Conservation (phyloP, 257 asterid species). For the Nicotiana paniculata region DNA sequence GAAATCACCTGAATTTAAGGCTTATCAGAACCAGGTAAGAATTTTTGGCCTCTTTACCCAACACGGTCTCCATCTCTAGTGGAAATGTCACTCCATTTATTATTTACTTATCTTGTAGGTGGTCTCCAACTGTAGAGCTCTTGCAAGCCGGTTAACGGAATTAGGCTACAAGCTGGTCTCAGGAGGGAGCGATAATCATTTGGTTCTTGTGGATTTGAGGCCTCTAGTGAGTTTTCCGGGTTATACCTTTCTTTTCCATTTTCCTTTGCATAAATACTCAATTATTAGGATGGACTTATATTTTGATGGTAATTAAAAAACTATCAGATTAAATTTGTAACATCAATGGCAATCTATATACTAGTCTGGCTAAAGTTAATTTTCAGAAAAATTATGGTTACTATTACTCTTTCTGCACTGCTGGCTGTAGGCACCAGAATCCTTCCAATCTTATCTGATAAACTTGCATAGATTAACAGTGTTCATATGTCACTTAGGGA, state of each 20-base stretch:
- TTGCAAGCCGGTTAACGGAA: conserved; percentile 62
- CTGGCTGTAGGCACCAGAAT: not conserved
- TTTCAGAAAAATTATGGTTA: not conserved
- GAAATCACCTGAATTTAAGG: conserved; percentile 64
- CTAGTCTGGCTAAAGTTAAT: not conserved
- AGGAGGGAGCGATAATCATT: conserved; percentile 96
- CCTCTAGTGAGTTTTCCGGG: conserved; percentile 52
- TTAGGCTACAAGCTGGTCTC: conserved; percentile 86
- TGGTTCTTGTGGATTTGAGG: conserved; percentile 94
- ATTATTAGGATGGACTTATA: not conserved
- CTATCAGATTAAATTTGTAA: not conserved
- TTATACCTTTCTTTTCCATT: not conserved
- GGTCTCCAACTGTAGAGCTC: conserved; percentile 83
- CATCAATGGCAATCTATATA: not conserved
- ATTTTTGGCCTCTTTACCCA: conserved; percentile 2
- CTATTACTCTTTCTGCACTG: not conserved
- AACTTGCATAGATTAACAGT: not conserved
- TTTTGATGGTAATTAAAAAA: not conserved
- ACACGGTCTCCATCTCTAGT: not conserved
- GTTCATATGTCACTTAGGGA: conserved; percentile 40
- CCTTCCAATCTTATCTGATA: not conserved
- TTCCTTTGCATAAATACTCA: not conserved
- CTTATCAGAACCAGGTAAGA: conserved; percentile 72
- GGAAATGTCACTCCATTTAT: not conserved
- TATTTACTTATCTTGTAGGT: conserved; percentile 33